Evolutionary conservation across 2,329 filamentous ascomycete species (phyloP).

Genomic region (Fusarium domesticum): DNA sequence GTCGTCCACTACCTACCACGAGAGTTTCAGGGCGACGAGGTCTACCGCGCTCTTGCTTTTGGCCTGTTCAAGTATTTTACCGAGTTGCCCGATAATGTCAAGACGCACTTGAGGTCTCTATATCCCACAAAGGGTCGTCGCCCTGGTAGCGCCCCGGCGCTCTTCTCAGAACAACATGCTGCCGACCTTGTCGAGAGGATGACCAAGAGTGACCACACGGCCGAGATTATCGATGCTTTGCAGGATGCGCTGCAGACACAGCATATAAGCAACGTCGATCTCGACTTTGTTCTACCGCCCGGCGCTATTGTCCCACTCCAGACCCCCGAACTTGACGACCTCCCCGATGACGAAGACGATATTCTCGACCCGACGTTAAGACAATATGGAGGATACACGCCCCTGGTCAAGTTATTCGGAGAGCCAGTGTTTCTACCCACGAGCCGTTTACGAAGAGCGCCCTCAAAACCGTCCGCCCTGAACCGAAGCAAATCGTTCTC

Average conservation of each 20-base stretch:
- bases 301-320: conserved; percentile 68
- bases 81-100: conserved; percentile 76
- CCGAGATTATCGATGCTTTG: conserved; percentile 69
- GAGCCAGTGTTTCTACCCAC: conserved; percentile 85
- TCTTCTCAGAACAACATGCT: conserved; percentile 91
- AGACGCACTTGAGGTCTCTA: conserved; percentile 62
- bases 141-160: conserved; percentile 61
- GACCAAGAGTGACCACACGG: conserved; percentile 73
- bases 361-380: conserved; percentile 60
- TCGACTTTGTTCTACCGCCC: conserved; percentile 81
- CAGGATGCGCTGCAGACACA: conserved; percentile 76
- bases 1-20: conserved; percentile 87
- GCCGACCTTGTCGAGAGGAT: conserved; percentile 85
- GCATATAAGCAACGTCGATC: conserved; percentile 77
- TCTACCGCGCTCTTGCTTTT: conserved; percentile 87
- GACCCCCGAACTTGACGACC: conserved; percentile 56
- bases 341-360: conserved; percentile 62
- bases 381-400: conserved; percentile 75
- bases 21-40: conserved; percentile 92
- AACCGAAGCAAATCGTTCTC: conserved; percentile 76
- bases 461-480: conserved; percentile 78
- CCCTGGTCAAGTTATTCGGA: conserved; percentile 75
- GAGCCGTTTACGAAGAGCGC: conserved; percentile 76
- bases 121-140: conserved; percentile 55
- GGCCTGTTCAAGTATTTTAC: conserved; percentile 91